Percentiles rank a stretch among this genome's conserved stretches.
Evolutionary conservation across 2,329 filamentous ascomycete genomes (phyloP).

Genomic region (Xylariaceae sp.): DNA sequence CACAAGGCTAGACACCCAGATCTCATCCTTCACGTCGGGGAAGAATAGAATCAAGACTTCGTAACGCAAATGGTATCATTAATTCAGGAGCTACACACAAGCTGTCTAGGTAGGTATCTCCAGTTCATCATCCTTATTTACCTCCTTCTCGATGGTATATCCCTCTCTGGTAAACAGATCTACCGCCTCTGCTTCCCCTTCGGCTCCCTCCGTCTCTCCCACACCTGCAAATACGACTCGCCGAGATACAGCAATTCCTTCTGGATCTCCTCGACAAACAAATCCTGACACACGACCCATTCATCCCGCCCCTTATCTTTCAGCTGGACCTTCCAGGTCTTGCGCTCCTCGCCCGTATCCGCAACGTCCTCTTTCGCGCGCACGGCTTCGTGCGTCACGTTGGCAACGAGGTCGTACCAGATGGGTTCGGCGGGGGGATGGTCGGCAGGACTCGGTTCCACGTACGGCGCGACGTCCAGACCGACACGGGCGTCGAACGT

Average conservation of each 20-base stretch:
- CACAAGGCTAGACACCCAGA: too few relatives aligned
- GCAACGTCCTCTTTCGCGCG: conserved; percentile 77
- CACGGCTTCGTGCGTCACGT: conserved; percentile 83
- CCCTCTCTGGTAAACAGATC: not conserved
- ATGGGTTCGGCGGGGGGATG: conserved; percentile 75
- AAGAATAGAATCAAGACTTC: not conserved
- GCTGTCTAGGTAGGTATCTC: too few relatives aligned
- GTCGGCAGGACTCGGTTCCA: conserved; percentile 74
- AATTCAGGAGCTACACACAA: not conserved
- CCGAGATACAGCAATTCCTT: conserved; percentile 86
- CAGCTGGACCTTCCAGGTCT: conserved; percentile 92
- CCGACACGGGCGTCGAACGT: conserved; percentile 79
- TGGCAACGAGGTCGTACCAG: conserved; percentile 91
- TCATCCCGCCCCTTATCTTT: conserved; percentile 74
- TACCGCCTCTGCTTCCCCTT: conserved; percentile 19
- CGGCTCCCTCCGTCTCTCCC: conserved; percentile 71
- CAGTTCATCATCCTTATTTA: too few relatives aligned
- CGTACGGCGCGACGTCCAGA: conserved; percentile 84
- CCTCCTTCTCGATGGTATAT: not conserved
- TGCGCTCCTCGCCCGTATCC: conserved; percentile 77
- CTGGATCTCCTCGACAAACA: conserved; percentile 86
- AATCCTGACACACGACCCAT: conserved; percentile 90
- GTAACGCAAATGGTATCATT: conserved; percentile 12
- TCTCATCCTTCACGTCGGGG: too few relatives aligned
- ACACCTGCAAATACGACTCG: conserved; percentile 93